Base-by-base conservation (phyloP, 805 yeast genomes). In the Zygosaccharomyces kombuchaensis region DNA sequence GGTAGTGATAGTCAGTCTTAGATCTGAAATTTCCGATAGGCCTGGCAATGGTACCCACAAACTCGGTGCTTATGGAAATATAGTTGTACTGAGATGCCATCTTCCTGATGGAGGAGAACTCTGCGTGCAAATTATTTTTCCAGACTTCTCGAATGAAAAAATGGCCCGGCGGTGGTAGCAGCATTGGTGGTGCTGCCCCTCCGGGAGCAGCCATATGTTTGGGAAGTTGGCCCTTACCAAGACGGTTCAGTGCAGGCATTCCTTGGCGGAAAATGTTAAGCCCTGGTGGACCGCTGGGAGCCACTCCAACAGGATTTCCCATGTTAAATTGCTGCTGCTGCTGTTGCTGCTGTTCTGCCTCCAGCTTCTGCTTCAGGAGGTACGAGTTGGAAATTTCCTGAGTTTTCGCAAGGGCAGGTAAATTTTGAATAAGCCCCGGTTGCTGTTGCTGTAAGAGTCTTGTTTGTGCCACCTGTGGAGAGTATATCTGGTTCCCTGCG, bases 1-100 rank as follows among this genome's bases (percentile, higher is more conserved):
- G 99, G 62, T 91, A 93, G 65, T 93, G 98, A 66, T 89, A 93
- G 65, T 93, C 98, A 19, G 84, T 76, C 12, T 93, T 86, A 2
- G 93, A 81, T 57, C 87, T 80, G 68, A 93, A 93, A 14, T 87
- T 80, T 14, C 99, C 99, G 49, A 93, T 86, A 12, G 99, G 99
- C 57, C 99, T 78, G 2, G 96, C 96, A 22, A 91, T 84, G 17
- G 95, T 87, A 0, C 99, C 99, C 0, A 96, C 96, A 61, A 93
- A 89, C 65, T 93, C 98, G 38, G 95, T 89, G 56, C 89, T 90
- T 47, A 89, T 77, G 2, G 87, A 76, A 21, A 84, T 76, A 54
- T 74, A 71, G 45, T 80, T 76, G 56, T 76, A 81, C 30, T 58
- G 62, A 47, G 75, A 76, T 43, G 72, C 76, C 34, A 81, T 71